phyloP scores from a whole-genome alignment of 176 grass and related monocot genomes.

The Triticum aestivum region IWGSC_CS_RefSeq_v2.1 NC_057812.1:82163058-82163557 shows the following conservation, averaged over 20 bases:
- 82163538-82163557: constrained; percentile 42
- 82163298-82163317: background rate
- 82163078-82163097: constrained; percentile 40
- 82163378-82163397: too few species aligned
- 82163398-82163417: too few species aligned
- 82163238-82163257: background rate
- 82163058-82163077: constrained; percentile 26
- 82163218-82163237: background rate
- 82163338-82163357: background rate
- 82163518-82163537: constrained; percentile 33
- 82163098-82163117: constrained; percentile 43
- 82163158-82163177: background rate
- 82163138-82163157: background rate
- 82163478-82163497: constrained; percentile 49
- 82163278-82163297: background rate
- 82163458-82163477: constrained; percentile 47
- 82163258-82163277: background rate
- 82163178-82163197: background rate
- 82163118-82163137: background rate
- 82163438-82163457: background rate
- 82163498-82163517: constrained; percentile 28
- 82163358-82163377: background rate
- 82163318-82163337: background rate
- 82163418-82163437: background rate
- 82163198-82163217: background rate